phyloP scores from a whole-genome alignment of 73 alveolate species.

The Paramecium pentaurelia region DNA sequence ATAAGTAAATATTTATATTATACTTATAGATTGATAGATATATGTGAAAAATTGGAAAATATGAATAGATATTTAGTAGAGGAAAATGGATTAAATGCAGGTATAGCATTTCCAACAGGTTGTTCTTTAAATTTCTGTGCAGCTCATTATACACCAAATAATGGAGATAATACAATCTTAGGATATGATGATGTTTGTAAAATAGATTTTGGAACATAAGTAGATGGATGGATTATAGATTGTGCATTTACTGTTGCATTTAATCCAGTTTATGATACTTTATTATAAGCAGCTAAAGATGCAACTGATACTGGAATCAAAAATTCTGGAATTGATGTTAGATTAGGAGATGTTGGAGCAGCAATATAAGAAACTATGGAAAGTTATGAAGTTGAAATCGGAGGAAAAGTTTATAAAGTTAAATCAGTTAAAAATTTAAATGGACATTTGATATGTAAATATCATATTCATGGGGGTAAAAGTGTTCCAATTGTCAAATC shows the following conservation, averaged over 20 bases:
- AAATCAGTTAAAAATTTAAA: conserved; percentile 91
- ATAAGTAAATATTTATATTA: background rate
- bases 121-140: conserved; percentile 92
- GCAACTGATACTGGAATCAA: conserved; percentile 96
- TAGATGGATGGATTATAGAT: conserved; percentile 93
- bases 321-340: conserved; percentile 96
- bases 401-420: conserved; percentile 86
- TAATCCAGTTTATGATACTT: conserved; percentile 91
- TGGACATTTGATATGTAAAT: conserved; percentile 95
- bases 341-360: conserved; percentile 97
- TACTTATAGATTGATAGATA: conserved; percentile 79
- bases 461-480: conserved; percentile 98
- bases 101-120: conserved; percentile 98
- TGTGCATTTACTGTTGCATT: conserved; percentile 98
- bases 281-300: conserved; percentile 94
- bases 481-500: conserved; percentile 96
- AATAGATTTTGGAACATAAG: conserved; percentile 98
- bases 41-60: conserved; percentile 90
- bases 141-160: conserved; percentile 99
- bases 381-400: conserved; percentile 93
- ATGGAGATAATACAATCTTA: conserved; percentile 88
- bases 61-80: conserved; percentile 85
- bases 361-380: conserved; percentile 97
- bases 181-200: conserved; percentile 91
- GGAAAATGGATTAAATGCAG: conserved; percentile 87